Percentiles rank a stretch among this genome's conserved stretches.
Conservation (phyloP, 495 filamentous ascomycete species). For the Elasticomyces elasticus region DNA sequence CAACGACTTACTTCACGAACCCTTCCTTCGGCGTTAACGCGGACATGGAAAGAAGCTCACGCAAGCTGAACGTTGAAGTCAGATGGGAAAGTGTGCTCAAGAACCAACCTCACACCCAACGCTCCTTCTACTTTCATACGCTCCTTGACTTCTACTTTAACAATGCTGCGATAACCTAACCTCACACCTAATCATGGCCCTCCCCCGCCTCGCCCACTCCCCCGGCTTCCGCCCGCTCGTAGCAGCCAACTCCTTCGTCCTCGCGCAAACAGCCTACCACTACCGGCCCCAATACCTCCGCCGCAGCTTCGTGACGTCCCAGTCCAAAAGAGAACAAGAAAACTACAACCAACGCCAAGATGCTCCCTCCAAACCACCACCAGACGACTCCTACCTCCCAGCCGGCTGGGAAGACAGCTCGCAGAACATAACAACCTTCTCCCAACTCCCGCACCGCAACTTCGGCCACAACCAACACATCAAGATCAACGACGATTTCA, state of each 20-base stretch:
- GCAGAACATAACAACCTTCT: conserved; percentile 58
- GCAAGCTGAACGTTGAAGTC: too few species aligned
- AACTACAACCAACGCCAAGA: neutral
- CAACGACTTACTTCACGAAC: too few species aligned
- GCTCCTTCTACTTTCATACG: too few species aligned
- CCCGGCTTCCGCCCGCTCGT: conserved; percentile 22
- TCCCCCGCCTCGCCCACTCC: conserved; percentile 8
- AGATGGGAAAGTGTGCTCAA: too few species aligned
- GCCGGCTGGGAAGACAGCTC: conserved; percentile 73
- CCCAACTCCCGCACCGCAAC: conserved; percentile 74
- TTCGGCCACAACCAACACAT: conserved; percentile 96
- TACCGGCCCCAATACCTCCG: conserved; percentile 15
- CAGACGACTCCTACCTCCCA: conserved; percentile 25
- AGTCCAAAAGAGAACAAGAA: neutral
- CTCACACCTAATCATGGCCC: neutral
- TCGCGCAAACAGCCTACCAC: conserved; percentile 26
- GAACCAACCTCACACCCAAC: conserved; percentile 5
- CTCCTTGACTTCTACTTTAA: neutral
- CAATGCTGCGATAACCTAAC: neutral
- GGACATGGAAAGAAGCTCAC: too few species aligned
- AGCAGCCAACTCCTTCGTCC: conserved; percentile 24
- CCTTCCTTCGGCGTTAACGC: too few species aligned
- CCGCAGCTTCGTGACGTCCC: neutral
- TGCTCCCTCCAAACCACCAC: neutral
- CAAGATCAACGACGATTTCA: conserved; percentile 85